A percentile compares a stretch with the other conserved stretches of the same genome.
Evolutionary conservation across 2,329 filamentous ascomycete species (phyloP).

Genomic region (Domatiomyces catenatus): DNA sequence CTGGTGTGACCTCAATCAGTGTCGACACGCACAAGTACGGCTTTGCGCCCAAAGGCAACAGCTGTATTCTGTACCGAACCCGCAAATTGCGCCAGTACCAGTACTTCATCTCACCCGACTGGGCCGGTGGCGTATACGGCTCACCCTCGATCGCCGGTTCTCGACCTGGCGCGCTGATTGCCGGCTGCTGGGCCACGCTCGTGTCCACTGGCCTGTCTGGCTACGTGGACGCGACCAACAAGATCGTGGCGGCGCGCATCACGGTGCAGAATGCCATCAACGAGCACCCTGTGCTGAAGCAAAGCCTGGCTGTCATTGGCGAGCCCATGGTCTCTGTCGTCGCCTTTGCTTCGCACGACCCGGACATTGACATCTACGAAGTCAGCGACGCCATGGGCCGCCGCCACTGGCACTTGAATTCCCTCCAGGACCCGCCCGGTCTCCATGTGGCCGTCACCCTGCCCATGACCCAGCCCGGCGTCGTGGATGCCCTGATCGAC

Average conservation of each 20-base stretch:
- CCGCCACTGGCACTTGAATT: conserved; percentile 90
- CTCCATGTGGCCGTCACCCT: conserved; percentile 90
- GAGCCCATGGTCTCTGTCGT: conserved; percentile 80
- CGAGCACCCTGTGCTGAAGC: conserved; percentile 49
- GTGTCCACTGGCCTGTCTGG: conserved; percentile 78
- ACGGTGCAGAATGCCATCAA: conserved; percentile 63
- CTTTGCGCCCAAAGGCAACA: conserved; percentile 96
- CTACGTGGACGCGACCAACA: conserved; percentile 71
- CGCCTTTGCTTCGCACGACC: conserved; percentile 60
- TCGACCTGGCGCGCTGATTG: conserved; percentile 82
- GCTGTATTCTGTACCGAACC: conserved; percentile 77
- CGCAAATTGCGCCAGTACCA: conserved; percentile 68
- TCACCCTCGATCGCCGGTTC: conserved; percentile 85
- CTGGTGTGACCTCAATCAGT: conserved; percentile 86
- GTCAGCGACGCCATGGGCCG: conserved; percentile 74
- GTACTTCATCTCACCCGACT: conserved; percentile 91
- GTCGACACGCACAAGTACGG: conserved; percentile 99
- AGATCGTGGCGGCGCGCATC: conserved; percentile 77
- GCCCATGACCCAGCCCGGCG: conserved; percentile 53
- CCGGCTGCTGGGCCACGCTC: conserved; percentile 85
- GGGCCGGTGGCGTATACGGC: conserved; percentile 91
- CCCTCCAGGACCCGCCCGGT: conserved; percentile 76
- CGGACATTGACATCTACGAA: conserved; percentile 75
- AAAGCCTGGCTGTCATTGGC: conserved; percentile 67
- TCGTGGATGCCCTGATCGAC: conserved; percentile 60